Base-by-base conservation (phyloP, 2,329 filamentous ascomycete genomes). In the Colletotrichum lupini region DNA sequence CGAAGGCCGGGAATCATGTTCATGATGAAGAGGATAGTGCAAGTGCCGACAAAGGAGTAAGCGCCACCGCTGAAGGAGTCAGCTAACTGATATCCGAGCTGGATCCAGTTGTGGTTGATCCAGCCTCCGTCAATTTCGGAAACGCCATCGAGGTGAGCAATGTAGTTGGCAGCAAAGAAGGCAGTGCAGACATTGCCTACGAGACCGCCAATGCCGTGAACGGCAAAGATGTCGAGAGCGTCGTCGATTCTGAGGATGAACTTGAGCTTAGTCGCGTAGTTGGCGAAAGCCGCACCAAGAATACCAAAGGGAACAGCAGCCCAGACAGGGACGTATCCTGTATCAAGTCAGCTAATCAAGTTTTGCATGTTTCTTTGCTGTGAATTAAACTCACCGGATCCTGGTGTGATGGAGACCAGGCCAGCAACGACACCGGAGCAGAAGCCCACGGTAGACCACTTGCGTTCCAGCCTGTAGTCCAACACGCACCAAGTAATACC, bases 361-460 rank as follows among this genome's bases (percentile, higher is more conserved):
- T 53, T 26, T 52, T 19, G 16, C 3, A 52, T 11, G 24, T 14
- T 4, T n/a, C 26, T 37, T 14, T 8, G 37, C 6, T 9, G n/a
- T 26, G 5, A 26, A 7, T 26, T 30, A n/a, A 11, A 78, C 84
- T 76, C 80, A 80, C 93, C 95, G 69, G 94, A 97, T 37, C 93
- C 95, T 7, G 95, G 95, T 9, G 95, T 98, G 76, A 98, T 97
- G 72, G 92, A 92, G 6, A 98, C 95, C 24, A 98, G 88, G 24
- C 95, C 95, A 42, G 95, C 93, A 78, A 98, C 93, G 28, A 97
- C 93, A 75, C 95, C 95, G 0, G 94, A 97, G 85, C 95, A 98
- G 87, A 97, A 97, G 2, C 95, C 95, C 30, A 98, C 95, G 2
- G 94, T 96, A 0, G 94, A 97, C 93, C 94, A 98, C 85, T 97